phyloP scores from a whole-genome alignment of 768 basidiomycete species.

The Hypsizygus marmoreus region DNA sequence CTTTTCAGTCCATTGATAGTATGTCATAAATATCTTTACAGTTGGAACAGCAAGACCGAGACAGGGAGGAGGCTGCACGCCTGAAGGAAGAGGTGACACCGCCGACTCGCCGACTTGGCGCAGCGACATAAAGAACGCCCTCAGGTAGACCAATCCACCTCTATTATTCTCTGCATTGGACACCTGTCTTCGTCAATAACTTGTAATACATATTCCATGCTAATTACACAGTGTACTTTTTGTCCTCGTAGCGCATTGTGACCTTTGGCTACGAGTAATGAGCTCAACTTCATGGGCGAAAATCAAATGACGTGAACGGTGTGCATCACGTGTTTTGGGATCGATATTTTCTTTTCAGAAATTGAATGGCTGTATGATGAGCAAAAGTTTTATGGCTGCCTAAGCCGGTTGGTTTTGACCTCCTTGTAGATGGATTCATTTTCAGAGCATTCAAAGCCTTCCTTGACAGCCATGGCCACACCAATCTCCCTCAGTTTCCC shows the following conservation, averaged over 20 bases:
- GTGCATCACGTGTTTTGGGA: slow-evolving; percentile 13
- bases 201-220: no score
- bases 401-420: slow-evolving; percentile 10
- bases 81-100: slow-evolving; percentile 17
- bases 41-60: slow-evolving; percentile 34
- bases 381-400: slow-evolving; percentile 8
- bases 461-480: slow-evolving; percentile 19
- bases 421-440: slow-evolving; percentile 7
- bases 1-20: no score
- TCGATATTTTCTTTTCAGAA: no score
- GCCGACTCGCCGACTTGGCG: slow-evolving; percentile 13
- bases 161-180: not conserved
- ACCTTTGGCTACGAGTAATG: no score
- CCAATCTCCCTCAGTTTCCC: slow-evolving; percentile 57
- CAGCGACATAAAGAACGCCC: slow-evolving; percentile 1
- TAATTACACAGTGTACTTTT: not conserved
- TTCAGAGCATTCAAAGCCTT: slow-evolving; percentile 9
- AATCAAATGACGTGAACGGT: no score
- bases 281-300: no score
- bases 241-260: not conserved
- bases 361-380: no score
- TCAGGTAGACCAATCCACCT: not conserved
- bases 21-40: no score
- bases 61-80: slow-evolving; percentile 21
- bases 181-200: no score